These are phyloP conservation scores for Gillenia trifoliata DNA, from an alignment of 306 rosid species.

Conservation along the genomic window DNA sequence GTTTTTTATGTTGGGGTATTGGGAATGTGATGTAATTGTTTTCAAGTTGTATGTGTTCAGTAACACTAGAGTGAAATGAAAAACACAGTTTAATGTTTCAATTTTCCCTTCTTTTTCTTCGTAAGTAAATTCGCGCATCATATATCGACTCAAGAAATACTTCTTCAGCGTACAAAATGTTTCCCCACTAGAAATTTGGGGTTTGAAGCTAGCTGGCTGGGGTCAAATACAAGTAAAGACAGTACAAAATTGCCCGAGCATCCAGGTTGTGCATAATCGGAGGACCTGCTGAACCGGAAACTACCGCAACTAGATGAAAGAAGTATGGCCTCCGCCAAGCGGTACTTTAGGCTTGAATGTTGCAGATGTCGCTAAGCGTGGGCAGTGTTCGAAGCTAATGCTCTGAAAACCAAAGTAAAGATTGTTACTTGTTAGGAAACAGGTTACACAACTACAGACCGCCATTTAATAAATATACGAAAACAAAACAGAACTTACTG, in stretches of 20 bases:
- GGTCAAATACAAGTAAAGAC: neutral
- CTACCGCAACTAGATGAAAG: slow-evolving; percentile 54
- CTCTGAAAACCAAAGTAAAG: slow-evolving; percentile 42
- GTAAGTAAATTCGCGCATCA: neutral
- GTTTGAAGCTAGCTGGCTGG: neutral
- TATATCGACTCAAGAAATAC: no score
- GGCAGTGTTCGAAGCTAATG: slow-evolving; percentile 54
- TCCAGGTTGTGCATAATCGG: neutral
- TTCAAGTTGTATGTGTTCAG: no score
- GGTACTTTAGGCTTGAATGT: slow-evolving; percentile 83
- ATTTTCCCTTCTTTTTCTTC: no score
- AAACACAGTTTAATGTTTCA: neutral
- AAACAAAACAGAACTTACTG: slow-evolving; percentile 46
- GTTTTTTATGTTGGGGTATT: no score
- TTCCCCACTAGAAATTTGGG: neutral
- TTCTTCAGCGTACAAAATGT: neutral
- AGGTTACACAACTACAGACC: neutral
- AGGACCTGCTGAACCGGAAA: no score
- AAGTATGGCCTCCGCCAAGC: slow-evolving; percentile 77
- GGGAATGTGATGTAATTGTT: no score
- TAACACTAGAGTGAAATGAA: no score
- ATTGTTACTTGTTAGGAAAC: neutral
- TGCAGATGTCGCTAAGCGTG: slow-evolving; percentile 48
- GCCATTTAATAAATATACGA: neutral
- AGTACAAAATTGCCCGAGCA: neutral